Percentiles rank a stretch among this genome's conserved stretches.
Evolutionary conservation across 345 rosid genomes (phyloP).

Genomic region (Aquilaria yunnanensis): DNA sequence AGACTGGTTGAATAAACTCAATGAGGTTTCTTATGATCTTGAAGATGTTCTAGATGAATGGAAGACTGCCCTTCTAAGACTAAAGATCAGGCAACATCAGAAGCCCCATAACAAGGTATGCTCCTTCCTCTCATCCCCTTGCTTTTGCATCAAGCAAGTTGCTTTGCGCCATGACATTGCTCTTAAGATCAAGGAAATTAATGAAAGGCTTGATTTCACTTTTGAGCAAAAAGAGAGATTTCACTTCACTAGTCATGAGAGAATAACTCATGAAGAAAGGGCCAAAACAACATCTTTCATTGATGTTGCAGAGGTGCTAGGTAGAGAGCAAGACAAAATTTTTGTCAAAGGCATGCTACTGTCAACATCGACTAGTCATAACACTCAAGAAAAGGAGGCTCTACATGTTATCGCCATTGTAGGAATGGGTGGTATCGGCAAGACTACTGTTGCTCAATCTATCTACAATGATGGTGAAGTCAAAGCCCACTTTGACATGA

Average conservation of each 20-base stretch:
- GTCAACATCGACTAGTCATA: background rate
- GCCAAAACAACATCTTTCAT: slow-evolving; percentile 1
- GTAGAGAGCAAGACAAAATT: slow-evolving; percentile 1
- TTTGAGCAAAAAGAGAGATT: background rate
- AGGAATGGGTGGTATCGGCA: slow-evolving; percentile 15
- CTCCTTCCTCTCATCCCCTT: background rate
- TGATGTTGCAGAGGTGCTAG: slow-evolving; percentile 2
- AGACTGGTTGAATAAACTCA: background rate
- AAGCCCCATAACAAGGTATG: background rate
- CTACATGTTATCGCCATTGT: slow-evolving; percentile 2
- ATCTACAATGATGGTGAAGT: slow-evolving; percentile 7
- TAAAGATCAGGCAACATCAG: background rate
- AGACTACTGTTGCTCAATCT: slow-evolving; percentile 16
- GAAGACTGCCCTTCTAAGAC: background rate
- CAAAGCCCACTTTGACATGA: slow-evolving; percentile 4
- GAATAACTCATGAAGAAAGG: background rate
- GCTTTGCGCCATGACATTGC: background rate
- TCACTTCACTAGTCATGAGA: too few species aligned
- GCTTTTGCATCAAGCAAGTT: background rate
- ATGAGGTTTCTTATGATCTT: background rate
- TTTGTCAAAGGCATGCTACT: background rate
- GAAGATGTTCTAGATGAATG: background rate
- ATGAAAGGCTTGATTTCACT: background rate
- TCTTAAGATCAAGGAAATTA: background rate
- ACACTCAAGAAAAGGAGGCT: background rate